Base-by-base conservation (phyloP, 805 yeast species). In the Saccharomycopsis capsularis region DNA sequence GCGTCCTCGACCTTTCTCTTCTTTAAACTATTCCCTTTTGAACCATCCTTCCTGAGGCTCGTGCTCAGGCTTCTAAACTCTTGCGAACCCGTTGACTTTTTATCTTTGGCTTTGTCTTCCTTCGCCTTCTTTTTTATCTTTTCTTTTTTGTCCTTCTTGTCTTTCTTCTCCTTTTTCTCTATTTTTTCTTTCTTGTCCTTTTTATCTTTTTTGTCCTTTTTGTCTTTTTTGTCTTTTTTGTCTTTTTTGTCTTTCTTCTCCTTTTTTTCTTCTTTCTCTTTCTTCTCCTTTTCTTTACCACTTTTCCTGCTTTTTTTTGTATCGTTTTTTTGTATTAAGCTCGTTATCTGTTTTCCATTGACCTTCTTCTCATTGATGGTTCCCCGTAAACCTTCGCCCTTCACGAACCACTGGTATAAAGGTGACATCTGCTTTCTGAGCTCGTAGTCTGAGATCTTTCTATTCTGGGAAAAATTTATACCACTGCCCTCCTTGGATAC, bases 301-400 rank as follows among this genome's bases (percentile, higher is more conserved):
- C 44, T 39, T 16, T 47, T 47, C 41, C 32, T 45, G 32, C 27
- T 27, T 38, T 52, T 47, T 42, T 44, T 41, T n/a, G 49, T 40
- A 16, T 35, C 46, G 27, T 51, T 38, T 27, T 18, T 43, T 48
- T 50, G 15, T 53, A 52, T 22, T 44, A 27, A 7, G 50, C 46
- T 52, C 55, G 48, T 50, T 57, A 40, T 40, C 60, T 60, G 11
- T 54, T 52, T 11, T 48, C 55, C 29, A 40, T 42, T 19, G 32
- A 43, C 39, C 47, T 38, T 42, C 22, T 42, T 25, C 22, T 42
- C 24, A 39, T 45, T 24, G 40, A 78, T 76, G 0, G 95, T 85
- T 1, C 97, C 98, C 37, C 76, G 74, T 49, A 91, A 65, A 1
- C 93, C 84, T 56, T 85, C 91, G 0, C 98, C 99, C 56, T 77